phyloP scores from a whole-genome alignment of 495 filamentous ascomycete species.

The Diplogelasinospora grovesii region DNA sequence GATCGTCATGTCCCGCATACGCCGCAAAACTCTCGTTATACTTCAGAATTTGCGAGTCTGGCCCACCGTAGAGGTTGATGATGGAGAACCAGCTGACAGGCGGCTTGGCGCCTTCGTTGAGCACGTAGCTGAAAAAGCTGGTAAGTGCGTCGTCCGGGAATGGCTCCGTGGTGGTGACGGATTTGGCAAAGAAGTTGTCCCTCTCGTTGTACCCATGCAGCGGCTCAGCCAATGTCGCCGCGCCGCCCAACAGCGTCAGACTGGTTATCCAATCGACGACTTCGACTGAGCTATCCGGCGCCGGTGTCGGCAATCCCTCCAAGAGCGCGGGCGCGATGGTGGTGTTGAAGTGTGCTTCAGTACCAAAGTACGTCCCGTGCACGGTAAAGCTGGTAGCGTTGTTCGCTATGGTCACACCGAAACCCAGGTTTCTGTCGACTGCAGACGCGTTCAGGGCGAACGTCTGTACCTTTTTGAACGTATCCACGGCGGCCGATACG shows the following conservation, averaged over 20 bases:
- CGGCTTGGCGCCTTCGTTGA: background rate
- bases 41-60: constrained; percentile 7
- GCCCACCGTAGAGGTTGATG: constrained; percentile 16
- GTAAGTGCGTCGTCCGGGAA: constrained; percentile 1
- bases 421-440: constrained; percentile 10
- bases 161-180: constrained; percentile 7
- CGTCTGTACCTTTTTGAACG: constrained; percentile 4
- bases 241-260: constrained; percentile 4
- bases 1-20: constrained; percentile 9
- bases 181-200: constrained; percentile 18
- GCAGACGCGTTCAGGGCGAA: constrained; percentile 8
- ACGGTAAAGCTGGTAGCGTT: constrained; percentile 6
- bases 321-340: constrained; percentile 9
- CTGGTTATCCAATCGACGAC: constrained; percentile 9
- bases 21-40: constrained; percentile 11
- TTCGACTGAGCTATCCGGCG: background rate
- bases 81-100: constrained; percentile 11
- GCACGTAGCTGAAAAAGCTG: constrained; percentile 7
- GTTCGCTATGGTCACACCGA: constrained; percentile 5
- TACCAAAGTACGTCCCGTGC: constrained; percentile 11
- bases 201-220: constrained; percentile 5
- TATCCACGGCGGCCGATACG: background rate
- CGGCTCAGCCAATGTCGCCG: constrained; percentile 2
- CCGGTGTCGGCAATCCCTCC: background rate
- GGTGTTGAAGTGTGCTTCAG: constrained; percentile 3